Evolutionary conservation across 1,284 basidiomycete genomes (phyloP).

Genomic region (Phellopilus nigrolimitatus): DNA sequence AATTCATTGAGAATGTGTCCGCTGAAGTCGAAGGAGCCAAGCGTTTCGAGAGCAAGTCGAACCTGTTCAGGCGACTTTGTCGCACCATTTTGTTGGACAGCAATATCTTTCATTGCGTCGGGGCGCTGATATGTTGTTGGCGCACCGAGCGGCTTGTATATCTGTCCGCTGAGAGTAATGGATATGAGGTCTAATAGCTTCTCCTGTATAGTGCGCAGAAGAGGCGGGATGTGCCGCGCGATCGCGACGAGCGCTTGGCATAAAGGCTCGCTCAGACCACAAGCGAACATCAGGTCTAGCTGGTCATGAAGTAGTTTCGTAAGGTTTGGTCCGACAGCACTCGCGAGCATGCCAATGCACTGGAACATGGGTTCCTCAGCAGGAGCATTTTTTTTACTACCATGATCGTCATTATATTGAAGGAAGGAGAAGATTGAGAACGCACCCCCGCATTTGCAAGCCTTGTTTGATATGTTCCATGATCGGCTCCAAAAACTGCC

Average conservation of each 20-base stretch:
- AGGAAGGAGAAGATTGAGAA: conserved; percentile 19
- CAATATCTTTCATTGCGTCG: conserved; percentile 56
- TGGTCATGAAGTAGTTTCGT: conserved; percentile 96
- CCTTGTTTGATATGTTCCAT: conserved; percentile 89
- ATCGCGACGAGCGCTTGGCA: conserved; percentile 85
- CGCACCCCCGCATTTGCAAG: conserved; percentile 79
- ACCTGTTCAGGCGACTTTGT: conserved; percentile 73
- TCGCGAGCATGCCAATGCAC: conserved; percentile 94
- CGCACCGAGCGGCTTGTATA: conserved; percentile 84
- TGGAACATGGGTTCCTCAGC: conserved; percentile 97
- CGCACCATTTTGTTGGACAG: conserved; percentile 43
- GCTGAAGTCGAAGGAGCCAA: conserved; percentile 94
- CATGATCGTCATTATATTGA: conserved; percentile 18
- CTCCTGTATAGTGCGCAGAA: conserved; percentile 92
- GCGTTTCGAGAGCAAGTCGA: conserved; percentile 81
- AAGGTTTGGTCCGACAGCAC: conserved; percentile 92
- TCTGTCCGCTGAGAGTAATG: conserved; percentile 73
- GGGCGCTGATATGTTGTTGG: conserved; percentile 51
- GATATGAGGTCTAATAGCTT: conserved; percentile 84
- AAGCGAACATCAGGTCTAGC: conserved; percentile 95
- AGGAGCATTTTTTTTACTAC: conserved; percentile 87
- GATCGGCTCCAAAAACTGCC: conserved; percentile 90
- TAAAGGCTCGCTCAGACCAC: conserved; percentile 88
- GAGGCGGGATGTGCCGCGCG: conserved; percentile 84
- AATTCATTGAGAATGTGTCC: conserved; percentile 97